Base-by-base conservation (phyloP, 2,329 filamentous ascomycete species). In the Alternaria arbusti region DNA sequence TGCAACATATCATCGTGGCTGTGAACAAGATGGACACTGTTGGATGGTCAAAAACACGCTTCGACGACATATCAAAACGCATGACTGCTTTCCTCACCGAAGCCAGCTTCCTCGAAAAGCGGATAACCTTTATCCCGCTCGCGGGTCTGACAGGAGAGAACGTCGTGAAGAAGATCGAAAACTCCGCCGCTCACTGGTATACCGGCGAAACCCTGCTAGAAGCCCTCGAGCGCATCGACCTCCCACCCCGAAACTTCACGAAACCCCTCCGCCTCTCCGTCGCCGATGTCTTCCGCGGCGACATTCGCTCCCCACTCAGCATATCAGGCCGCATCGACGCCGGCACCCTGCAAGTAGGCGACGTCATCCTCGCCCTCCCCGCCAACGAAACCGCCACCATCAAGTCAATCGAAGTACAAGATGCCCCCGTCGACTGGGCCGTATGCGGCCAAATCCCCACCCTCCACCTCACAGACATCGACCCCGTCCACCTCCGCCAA, bases 21-120 rank as follows among this genome's bases (percentile, higher is more conserved):
- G 89, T 99, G 65, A 99, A 99, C 82, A 99, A 99, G 80, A 90
- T 99, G 73, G 96, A 99, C 78, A 90, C 90, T 15, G 89, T 95
- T 7, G 83, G 85, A 6, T 99, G 96, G 96, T 92, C 90, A 2
- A 84, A 92, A 78, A 89, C 89, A 5, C 88, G 93, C 2, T 99
- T 96, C 71, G 87, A 93, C 23, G 91, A 97, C 72, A 97, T 99
- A 60, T 86, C 88, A 46, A 88, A 93, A 65, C 93, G 97, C 73
- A 89, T 97, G 67, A 88, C 88, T 0, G 90, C 92, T 0, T 97
- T 99, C 78, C 83, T 99, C 64, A 89, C 87, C 0, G 88, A 90
- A 1, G 92, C 94, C 1, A 93, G 93, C 2, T 99, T 98, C 74
- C 88, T 91, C 60, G 77, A 87, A 6, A 94, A 93, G 78, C 92